A percentile compares a stretch with the other conserved stretches of the same genome.
Evolutionary conservation across 2,329 filamentous ascomycete species (phyloP).

Genomic region (Colletotrichum sp.): DNA sequence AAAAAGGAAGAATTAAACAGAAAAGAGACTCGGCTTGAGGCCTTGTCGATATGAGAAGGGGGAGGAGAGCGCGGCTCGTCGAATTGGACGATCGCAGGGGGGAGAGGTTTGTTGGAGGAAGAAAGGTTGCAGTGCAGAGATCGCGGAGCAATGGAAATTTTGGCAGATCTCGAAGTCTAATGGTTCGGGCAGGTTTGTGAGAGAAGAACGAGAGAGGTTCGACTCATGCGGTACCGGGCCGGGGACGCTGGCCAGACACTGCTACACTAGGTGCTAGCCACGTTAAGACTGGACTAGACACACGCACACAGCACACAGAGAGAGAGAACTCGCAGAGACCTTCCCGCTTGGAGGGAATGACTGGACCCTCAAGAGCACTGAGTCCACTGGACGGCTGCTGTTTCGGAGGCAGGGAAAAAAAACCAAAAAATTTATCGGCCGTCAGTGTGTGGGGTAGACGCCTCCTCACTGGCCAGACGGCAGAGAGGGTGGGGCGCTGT

Average conservation of each 20-base stretch:
- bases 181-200: neutral
- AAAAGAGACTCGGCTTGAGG: conserved; percentile 9
- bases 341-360: neutral
- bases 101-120: neutral
- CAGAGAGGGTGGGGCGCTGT: neutral
- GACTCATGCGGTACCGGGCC: neutral
- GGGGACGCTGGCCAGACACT: neutral
- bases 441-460: conserved; percentile 16
- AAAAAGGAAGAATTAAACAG: neutral
- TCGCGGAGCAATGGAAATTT: conserved; percentile 7
- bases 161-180: neutral
- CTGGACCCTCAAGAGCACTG: neutral
- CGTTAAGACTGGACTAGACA: neutral
- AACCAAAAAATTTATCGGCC: conserved; percentile 18
- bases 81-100: conserved; percentile 18
- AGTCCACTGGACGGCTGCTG: neutral
- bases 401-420: conserved; percentile 12
- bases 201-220: neutral
- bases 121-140: neutral
- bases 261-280: neutral
- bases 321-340: neutral
- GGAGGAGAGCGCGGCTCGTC: conserved; percentile 11
- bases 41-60: conserved; percentile 1
- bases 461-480: neutral
- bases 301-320: neutral